Base-by-base conservation (phyloP, 441 rosid species). In the Geranium incanum region DNA sequence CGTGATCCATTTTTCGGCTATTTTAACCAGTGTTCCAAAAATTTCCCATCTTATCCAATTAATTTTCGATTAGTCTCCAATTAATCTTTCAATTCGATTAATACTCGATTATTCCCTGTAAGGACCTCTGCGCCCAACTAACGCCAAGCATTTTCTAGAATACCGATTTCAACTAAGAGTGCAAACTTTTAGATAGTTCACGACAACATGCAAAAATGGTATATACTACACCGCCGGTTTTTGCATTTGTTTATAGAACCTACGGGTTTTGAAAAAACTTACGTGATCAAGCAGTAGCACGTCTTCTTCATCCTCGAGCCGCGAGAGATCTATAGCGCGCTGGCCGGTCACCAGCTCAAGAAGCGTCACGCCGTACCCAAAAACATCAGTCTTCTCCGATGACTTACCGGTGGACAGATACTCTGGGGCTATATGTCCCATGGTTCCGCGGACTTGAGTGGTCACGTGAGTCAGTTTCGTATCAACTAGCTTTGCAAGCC, bases 361-460 rank as follows among this genome's bases (percentile, higher is more conserved):
- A 72, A 86, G 86, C 0, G 88, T 86, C 52, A 85, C 75, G 4
- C 90, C 90, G 64, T 83, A 86, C 12, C 90, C 90, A 36, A 86
- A 83, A 45, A 86, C 88, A 72, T 86, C 90, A 0, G 85, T 81
- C 71, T 84, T 86, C 73, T 86, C 88, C 5, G 90, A 82, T 23
- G 90, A 75, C 73, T 84, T 83, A 33, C 90, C 90, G 0, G 88
- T 84, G 55, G 90, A 84, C 69, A 86, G 64, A 62, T 86, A 84
- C 71, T 84, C 90, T 0, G 88, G 90, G 13, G 90, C 90, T 36
- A 86, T 84, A 73, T 84, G 88, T 13, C 90, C 87, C 84, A 81
- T 86, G 16, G 90, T 86, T 6, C 90, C 90, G 4, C 90, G 84
- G 19, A 85, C 69, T 75, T 85, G 88, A 69, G 90, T 85, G 4